Conservation (phyloP, 495 filamentous ascomycete species). For the Pyronema domesticum region DNA sequence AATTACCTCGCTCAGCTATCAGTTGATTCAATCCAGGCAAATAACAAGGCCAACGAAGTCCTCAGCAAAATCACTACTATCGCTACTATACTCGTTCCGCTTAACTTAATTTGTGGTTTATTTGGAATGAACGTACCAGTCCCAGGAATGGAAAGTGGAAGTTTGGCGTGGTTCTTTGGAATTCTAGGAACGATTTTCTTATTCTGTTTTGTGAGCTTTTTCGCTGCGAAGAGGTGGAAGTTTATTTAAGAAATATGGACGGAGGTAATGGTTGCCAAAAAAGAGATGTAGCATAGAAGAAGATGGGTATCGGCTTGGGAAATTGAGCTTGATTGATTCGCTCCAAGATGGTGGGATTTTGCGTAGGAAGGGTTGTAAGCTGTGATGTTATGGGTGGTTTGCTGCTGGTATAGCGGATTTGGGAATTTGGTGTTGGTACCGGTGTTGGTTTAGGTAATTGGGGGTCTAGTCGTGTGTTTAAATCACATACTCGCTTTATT, state of each 20-base stretch:
- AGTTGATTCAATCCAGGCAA: slow-evolving; percentile 41
- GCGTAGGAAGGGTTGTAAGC: too few species aligned
- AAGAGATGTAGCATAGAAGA: too few species aligned
- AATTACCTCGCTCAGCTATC: slow-evolving; percentile 77
- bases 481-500: too few species aligned
- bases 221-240: slow-evolving; percentile 54
- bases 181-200: slow-evolving; percentile 58
- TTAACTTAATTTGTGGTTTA: slow-evolving; percentile 96
- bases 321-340: too few species aligned
- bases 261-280: too few species aligned
- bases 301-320: too few species aligned
- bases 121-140: slow-evolving; percentile 99
- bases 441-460: too few species aligned
- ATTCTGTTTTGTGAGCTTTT: slow-evolving; percentile 63
- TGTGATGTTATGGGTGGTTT: too few species aligned
- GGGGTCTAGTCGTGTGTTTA: too few species aligned
- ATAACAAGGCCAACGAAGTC: slow-evolving; percentile 94
- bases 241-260: slow-evolving; percentile 11
- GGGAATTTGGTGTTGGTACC: too few species aligned
- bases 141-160: slow-evolving; percentile 49
- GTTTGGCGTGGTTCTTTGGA: slow-evolving; percentile 40
- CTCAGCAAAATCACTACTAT: slow-evolving; percentile 88
- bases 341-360: too few species aligned
- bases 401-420: too few species aligned
- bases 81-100: slow-evolving; percentile 88